A percentile compares a stretch with the other conserved stretches of the same genome.
phyloP scores from a whole-genome alignment of 768 basidiomycete species.

The Lactarius sanguifluus region DNA sequence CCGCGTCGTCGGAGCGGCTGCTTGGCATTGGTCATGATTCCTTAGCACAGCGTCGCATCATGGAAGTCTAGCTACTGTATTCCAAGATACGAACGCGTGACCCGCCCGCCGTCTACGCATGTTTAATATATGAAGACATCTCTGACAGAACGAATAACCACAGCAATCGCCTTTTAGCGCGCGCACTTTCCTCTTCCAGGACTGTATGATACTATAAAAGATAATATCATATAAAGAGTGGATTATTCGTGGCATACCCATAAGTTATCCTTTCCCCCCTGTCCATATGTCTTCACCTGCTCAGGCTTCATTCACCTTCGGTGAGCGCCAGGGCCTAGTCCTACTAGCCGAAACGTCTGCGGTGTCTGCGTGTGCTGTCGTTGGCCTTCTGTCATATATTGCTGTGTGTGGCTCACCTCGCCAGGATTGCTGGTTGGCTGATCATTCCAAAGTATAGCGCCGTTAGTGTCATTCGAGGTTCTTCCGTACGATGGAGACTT shows the following conservation, averaged over 20 bases:
- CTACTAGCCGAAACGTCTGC: conserved; percentile 30
- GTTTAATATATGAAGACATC: not conserved
- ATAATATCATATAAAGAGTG: not conserved
- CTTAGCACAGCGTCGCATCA: not conserved
- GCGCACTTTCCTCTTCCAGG: not conserved
- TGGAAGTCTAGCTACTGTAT: not conserved
- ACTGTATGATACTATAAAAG: not conserved
- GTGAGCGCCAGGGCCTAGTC: conserved; percentile 31
- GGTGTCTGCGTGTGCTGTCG: conserved; percentile 29
- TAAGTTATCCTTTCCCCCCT: not conserved
- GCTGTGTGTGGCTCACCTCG: conserved; percentile 20
- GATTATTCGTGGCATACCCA: not conserved
- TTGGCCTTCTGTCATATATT: conserved; percentile 30
- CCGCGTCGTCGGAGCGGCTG: not conserved
- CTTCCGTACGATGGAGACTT: conserved; percentile 20
- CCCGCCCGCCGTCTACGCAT: not conserved
- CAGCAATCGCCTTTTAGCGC: not conserved
- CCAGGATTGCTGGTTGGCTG: not conserved
- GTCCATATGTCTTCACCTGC: not conserved
- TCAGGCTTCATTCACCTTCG: conserved; percentile 23
- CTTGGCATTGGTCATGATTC: not conserved
- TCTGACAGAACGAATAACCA: not conserved
- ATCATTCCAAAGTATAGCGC: conserved; percentile 23
- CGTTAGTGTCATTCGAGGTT: conserved; percentile 20
- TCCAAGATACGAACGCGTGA: not conserved